Evolutionary conservation across 176 grass and related monocot genomes (phyloP), one percentile per base, ranked within the genome.

Genomic region (Bonia amplexicaulis): DNA sequence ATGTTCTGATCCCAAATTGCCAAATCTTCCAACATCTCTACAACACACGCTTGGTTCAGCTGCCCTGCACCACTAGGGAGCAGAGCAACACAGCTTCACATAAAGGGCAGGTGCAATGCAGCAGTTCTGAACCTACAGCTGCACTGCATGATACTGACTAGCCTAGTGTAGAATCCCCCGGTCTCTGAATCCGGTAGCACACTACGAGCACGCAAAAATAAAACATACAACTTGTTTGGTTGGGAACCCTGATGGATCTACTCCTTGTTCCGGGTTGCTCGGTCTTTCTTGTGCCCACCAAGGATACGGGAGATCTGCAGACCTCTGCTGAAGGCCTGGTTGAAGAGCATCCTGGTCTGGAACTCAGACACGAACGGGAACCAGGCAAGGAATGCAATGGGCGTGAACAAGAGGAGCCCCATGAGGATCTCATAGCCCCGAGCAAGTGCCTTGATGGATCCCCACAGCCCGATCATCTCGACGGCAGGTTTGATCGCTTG

Each of bases 241-340:
- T 1, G 66, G 66, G 37, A 35, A 65, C 14, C 19, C 53, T 53
- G 44, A 45, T 12, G 8, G 19, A 62, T 44, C 87, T 98, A 96
- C 81, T 98, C 89, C 84, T 91, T 96, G 86, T 94, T 99, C 64
- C 86, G 80, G 39, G 88, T 81, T 0, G 91, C 49, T 20, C 86
- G 88, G 81, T 98, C 96, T 81, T 99, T 99, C 90, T 94, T 99
- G 37, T 93, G 93, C 0, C 96, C 96, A 8, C 93, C 96, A 0
- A 99, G 93, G 82, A 99, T 99, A 71, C 91, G 93, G 62, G 93
- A 99, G 79, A 99, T 99, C 76, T 99, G 96, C 80, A 99, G 65
- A 39, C 96, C 96, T 93, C 96, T 89, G 80, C 96, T 98, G 77
- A 98, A 98, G 0, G 93, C 93, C 74, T 98, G 96, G 87, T 99